phyloP scores from a whole-genome alignment of 139 green algal species.

The Coelastrella sp. region DNA sequence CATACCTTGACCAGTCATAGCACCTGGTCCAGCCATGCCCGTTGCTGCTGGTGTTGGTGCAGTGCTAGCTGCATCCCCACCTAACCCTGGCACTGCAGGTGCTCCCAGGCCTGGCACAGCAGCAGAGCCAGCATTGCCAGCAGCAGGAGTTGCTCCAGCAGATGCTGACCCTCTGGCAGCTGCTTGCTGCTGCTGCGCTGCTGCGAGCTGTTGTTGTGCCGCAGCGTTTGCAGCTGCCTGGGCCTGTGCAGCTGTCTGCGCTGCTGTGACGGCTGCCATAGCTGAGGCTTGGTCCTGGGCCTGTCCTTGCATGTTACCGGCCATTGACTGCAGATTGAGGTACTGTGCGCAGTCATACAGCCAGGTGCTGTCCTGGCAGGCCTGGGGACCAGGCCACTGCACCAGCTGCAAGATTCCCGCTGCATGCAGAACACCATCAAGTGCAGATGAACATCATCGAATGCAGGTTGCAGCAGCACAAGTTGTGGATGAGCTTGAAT shows the following conservation, averaged over 20 bases:
- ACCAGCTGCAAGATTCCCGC: constrained; percentile 5
- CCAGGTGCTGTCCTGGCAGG: constrained; percentile 32
- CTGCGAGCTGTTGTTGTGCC: constrained; percentile 8
- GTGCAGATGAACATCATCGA: too few species aligned
- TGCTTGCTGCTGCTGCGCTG: neutral
- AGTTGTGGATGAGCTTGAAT: too few species aligned
- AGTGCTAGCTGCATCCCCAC: neutral
- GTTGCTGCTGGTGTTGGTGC: neutral
- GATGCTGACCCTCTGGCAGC: neutral
- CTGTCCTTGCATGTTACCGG: constrained; percentile 9
- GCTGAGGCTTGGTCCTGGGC: constrained; percentile 12
- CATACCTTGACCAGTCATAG: neutral
- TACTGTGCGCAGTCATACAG: constrained; percentile 44
- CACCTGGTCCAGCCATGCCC: neutral
- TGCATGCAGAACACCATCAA: neutral
- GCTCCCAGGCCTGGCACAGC: neutral
- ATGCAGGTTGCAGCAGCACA: neutral
- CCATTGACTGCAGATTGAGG: constrained; percentile 12
- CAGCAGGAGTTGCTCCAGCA: neutral
- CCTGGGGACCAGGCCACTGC: constrained; percentile 31
- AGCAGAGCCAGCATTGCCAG: neutral
- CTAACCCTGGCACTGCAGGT: neutral
- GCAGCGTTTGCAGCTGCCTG: neutral
- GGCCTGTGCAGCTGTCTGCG: constrained; percentile 3
- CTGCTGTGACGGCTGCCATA: constrained; percentile 20